Percentiles rank a stretch among this genome's conserved stretches.
These are phyloP conservation scores for Diplodia seriata DNA, from an alignment of 2,329 filamentous ascomycete species.

Conservation along the genomic window DNA sequence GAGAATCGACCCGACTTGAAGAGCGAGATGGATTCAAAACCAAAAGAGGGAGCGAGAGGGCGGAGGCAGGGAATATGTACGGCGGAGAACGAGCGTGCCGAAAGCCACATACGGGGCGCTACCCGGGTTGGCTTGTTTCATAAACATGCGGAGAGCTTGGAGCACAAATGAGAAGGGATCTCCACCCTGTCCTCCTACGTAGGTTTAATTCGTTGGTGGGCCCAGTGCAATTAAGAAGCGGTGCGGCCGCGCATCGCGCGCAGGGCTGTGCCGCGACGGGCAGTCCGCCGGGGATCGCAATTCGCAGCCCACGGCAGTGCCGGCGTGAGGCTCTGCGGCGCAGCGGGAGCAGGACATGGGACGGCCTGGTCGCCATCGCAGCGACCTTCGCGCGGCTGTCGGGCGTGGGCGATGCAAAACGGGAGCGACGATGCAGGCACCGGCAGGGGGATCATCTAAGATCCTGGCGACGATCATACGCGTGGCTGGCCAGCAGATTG, in stretches of 20 bases:
- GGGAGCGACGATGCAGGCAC: not conserved
- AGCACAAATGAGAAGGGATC: constrained; percentile 32
- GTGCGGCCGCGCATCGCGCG: constrained; percentile 18
- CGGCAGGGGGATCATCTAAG: constrained; percentile 24
- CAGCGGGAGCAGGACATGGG: not conserved
- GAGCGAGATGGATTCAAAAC: constrained; percentile 19
- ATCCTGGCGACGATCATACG: constrained; percentile 29
- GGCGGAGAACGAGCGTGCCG: constrained; percentile 12
- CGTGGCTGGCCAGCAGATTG: constrained; percentile 26
- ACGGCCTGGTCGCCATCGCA: constrained; percentile 7
- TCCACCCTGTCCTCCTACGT: constrained; percentile 13
- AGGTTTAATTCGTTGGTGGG: constrained; percentile 30
- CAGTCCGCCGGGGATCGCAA: constrained; percentile 13
- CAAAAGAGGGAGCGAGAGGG: constrained; percentile 11
- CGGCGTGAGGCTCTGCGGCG: constrained; percentile 10
- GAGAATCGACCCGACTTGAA: constrained; percentile 27
- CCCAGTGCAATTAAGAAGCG: constrained; percentile 18
- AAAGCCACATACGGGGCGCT: constrained; percentile 27
- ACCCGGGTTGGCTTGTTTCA: constrained; percentile 31
- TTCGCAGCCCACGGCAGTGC: not conserved
- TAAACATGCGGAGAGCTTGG: constrained; percentile 32
- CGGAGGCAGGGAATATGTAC: constrained; percentile 7
- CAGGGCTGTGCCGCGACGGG: not conserved
- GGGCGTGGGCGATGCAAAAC: not conserved
- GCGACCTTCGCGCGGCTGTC: not conserved